These are phyloP conservation scores for Hanseniaspora jakobsenii DNA, from an alignment of 805 yeast species.

Conservation along the genomic window DNA sequence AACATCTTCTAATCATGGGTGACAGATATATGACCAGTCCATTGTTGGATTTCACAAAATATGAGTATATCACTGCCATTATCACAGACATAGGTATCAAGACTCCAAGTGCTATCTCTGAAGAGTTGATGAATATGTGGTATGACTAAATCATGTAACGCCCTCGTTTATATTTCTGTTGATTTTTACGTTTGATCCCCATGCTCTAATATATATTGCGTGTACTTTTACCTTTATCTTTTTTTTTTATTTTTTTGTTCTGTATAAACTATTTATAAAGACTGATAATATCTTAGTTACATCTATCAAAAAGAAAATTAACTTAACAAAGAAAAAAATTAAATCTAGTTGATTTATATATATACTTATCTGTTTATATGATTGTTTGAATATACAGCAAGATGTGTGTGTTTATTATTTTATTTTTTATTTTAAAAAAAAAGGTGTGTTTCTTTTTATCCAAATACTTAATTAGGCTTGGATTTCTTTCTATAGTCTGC, in stretches of 20 bases:
- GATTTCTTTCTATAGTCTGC: slow-evolving; percentile 30
- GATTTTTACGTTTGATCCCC: too few relatives aligned
- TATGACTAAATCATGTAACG: slow-evolving; percentile 59
- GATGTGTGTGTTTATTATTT: not conserved
- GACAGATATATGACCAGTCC: slow-evolving; percentile 34
- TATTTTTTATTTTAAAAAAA: not conserved
- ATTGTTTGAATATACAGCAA: too few relatives aligned
- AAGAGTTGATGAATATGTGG: slow-evolving; percentile 96
- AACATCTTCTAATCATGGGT: slow-evolving; percentile 24
- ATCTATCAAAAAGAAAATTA: too few relatives aligned
- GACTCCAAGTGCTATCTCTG: slow-evolving; percentile 97
- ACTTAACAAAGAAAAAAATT: too few relatives aligned
- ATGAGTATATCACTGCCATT: slow-evolving; percentile 86
- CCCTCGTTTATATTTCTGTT: too few relatives aligned
- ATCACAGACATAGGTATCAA: slow-evolving; percentile 93
- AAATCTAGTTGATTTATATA: too few relatives aligned
- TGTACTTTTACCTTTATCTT: not conserved
- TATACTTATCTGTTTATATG: too few relatives aligned
- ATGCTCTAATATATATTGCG: too few relatives aligned
- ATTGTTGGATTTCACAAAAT: slow-evolving; percentile 84
- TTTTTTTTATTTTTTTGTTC: not conserved
- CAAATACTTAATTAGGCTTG: slow-evolving; percentile 18
- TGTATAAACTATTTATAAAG: too few relatives aligned
- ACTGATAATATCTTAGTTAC: too few relatives aligned
- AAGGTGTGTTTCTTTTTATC: too few relatives aligned